Conservation (phyloP, 176 grass and related monocot genomes). For the Phragmites australis region DNA sequence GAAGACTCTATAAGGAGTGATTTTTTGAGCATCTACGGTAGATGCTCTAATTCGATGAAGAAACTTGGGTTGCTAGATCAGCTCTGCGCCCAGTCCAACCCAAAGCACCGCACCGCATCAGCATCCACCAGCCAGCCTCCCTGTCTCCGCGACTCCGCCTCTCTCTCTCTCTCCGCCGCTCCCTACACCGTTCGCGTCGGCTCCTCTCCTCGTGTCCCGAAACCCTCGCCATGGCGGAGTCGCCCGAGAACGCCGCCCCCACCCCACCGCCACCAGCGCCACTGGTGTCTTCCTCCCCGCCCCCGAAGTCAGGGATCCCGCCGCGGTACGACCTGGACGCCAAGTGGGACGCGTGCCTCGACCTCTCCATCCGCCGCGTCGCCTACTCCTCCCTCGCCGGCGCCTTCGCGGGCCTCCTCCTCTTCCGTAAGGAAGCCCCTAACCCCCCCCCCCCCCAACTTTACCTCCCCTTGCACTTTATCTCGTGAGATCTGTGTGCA, state of each 20-base stretch:
- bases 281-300: neutral
- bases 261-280: neutral
- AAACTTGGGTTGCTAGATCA: no score
- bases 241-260: slow-evolving; percentile 46
- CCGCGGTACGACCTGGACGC: slow-evolving; percentile 79
- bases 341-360: slow-evolving; percentile 92
- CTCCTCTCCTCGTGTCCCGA: slow-evolving; percentile 4
- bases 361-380: slow-evolving; percentile 87
- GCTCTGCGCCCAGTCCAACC: neutral
- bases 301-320: neutral
- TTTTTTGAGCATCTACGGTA: no score
- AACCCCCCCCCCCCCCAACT: slow-evolving; percentile 35
- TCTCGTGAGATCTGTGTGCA: slow-evolving; percentile 28
- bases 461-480: neutral
- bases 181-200: slow-evolving; percentile 14
- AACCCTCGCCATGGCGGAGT: slow-evolving; percentile 72
- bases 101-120: neutral
- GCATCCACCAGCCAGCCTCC: slow-evolving; percentile 6
- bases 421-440: slow-evolving; percentile 56
- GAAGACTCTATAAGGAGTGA: no score
- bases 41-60: no score
- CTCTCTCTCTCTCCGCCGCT: neutral
- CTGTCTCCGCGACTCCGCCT: neutral
- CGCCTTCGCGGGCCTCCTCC: neutral
- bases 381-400: slow-evolving; percentile 45